These are phyloP conservation scores for Picea glauca DNA, from an alignment of 75 land plant genomes.

Conservation along the genomic window DNA sequence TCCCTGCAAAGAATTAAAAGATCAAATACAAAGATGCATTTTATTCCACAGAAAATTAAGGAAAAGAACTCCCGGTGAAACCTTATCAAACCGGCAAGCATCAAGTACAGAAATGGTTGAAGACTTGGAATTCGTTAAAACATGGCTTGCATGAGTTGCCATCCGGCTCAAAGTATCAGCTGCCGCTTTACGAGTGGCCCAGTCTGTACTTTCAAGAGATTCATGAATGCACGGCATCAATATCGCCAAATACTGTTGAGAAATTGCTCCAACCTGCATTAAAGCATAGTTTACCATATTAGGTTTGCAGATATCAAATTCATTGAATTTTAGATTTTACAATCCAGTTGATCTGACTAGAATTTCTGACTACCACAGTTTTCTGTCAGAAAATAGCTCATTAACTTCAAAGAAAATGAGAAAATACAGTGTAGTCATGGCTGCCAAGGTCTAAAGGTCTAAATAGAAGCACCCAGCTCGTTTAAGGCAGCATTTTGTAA, in stretches of 20 bases:
- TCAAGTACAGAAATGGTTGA: slow-evolving; percentile 61
- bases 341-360: not conserved
- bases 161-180: slow-evolving; percentile 70
- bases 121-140: slow-evolving; percentile 47
- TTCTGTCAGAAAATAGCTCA: not conserved
- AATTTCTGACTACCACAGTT: not conserved
- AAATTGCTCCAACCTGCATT: slow-evolving; percentile 70
- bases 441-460: not conserved
- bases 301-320: not conserved
- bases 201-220: slow-evolving; percentile 66
- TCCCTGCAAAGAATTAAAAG: not conserved
- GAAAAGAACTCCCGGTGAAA: slow-evolving; percentile 17
- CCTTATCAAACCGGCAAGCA: slow-evolving; percentile 93
- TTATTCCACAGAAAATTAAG: not conserved
- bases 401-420: not conserved
- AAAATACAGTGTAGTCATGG: not conserved
- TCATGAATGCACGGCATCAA: slow-evolving; percentile 63
- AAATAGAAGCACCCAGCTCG: not conserved
- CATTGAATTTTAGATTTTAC: not conserved
- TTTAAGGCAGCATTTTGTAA: not conserved
- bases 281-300: not conserved
- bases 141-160: slow-evolving; percentile 42
- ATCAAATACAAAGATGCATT: not conserved
- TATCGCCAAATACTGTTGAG: slow-evolving; percentile 47
- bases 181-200: slow-evolving; percentile 92